Conservation (phyloP, 169 alveolate species). For the Plasmodium adleri region DNA sequence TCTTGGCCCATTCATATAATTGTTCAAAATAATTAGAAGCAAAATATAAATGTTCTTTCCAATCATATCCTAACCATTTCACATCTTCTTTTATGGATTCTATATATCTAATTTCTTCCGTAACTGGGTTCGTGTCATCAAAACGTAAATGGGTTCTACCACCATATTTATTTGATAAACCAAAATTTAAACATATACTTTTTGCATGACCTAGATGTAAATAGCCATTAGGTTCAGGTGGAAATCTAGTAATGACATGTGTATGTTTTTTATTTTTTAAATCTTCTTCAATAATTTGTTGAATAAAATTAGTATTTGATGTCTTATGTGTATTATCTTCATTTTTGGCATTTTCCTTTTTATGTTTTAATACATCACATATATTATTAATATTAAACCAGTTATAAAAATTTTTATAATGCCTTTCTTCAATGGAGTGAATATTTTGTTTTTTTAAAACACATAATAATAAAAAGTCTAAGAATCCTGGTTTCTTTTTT, state of each 20-base stretch:
- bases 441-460: conserved; percentile 39
- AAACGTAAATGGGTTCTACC: conserved; percentile 97
- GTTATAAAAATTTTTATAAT: conserved; percentile 6
- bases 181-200: conserved; percentile 97
- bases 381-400: conserved; percentile 28
- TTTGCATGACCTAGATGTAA: conserved; percentile 99
- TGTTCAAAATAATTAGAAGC: conserved; percentile 98
- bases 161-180: conserved; percentile 93
- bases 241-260: conserved; percentile 96
- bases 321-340: conserved; percentile 20
- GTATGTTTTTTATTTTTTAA: conserved; percentile 83
- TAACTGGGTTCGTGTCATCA: conserved; percentile 99
- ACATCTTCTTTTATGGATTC: conserved; percentile 94
- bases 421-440: neutral
- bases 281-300: conserved; percentile 89
- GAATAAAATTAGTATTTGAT: conserved; percentile 82
- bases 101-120: conserved; percentile 96
- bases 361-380: too few species aligned
- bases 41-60: conserved; percentile 93
- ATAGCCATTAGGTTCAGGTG: conserved; percentile 99
- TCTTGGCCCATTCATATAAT: conserved; percentile 96
- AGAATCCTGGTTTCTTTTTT: neutral
- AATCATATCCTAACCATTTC: conserved; percentile 97
- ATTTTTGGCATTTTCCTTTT: neutral
- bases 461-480: conserved; percentile 39